Evolutionary conservation across 345 rosid genomes (phyloP).

Genomic region (Citrus sinensis): DVS_A1.0 CM039168.1:30134501-30135000

Average conservation of each 20-base stretch:
- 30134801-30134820: slow-evolving; percentile 46
- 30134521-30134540: slow-evolving; percentile 83
- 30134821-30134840: not conserved
- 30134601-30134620: slow-evolving; percentile 94
- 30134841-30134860: not conserved
- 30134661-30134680: slow-evolving; percentile 73
- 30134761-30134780: slow-evolving; percentile 60
- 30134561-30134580: slow-evolving; percentile 77
- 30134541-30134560: slow-evolving; percentile 71
- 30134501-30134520: slow-evolving; percentile 83
- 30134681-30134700: slow-evolving; percentile 62
- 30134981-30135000: not conserved
- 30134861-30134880: not conserved
- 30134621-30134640: slow-evolving; percentile 80
- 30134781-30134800: slow-evolving; percentile 47
- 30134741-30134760: slow-evolving; percentile 65
- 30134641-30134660: slow-evolving; percentile 72
- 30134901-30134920: not conserved
- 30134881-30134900: not conserved
- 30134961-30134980: not conserved
- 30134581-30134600: slow-evolving; percentile 92
- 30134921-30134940: not conserved
- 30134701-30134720: slow-evolving; percentile 71
- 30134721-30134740: slow-evolving; percentile 61
- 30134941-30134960: not conserved